Evolutionary conservation across 1,139 yeast species (phyloP).

Genomic region (Lodderomyces orthopsilosis): DNA sequence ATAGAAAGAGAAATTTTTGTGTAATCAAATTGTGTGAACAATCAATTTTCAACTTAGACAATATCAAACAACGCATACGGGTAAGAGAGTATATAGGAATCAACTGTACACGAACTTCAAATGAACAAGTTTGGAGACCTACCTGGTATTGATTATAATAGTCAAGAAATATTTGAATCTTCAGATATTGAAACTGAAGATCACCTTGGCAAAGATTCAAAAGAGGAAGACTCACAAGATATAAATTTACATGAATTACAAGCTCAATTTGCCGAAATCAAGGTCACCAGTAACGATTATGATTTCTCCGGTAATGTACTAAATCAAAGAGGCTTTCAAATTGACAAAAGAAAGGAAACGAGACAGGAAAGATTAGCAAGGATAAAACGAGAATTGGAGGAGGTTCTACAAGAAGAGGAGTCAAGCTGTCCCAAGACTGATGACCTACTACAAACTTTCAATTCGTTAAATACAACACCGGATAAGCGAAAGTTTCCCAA

Average conservation of each 20-base stretch:
- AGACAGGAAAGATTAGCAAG: conserved; percentile 43
- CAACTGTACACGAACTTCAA: no score
- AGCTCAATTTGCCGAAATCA: neutral
- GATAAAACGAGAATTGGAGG: conserved; percentile 44
- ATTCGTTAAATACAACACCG: neutral
- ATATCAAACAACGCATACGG: no score
- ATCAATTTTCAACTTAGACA: no score
- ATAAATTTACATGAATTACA: neutral
- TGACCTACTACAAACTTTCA: neutral
- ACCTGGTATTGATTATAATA: conserved; percentile 28
- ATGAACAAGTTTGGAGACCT: conserved; percentile 22
- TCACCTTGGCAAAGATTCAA: conserved; percentile 1
- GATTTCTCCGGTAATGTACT: conserved; percentile 40
- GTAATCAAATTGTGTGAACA: neutral
- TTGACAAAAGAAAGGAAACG: conserved; percentile 31
- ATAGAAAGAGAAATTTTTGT: conserved; percentile 20
- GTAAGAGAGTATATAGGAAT: no score
- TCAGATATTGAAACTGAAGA: conserved; percentile 42
- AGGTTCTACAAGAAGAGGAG: conserved; percentile 13
- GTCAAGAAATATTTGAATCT: conserved; percentile 47
- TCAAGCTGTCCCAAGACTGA: neutral
- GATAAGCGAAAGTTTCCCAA: neutral
- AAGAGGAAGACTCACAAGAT: neutral
- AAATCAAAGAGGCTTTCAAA: conserved; percentile 27
- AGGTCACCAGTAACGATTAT: conserved; percentile 14